A percentile compares a stretch with the other conserved stretches of the same genome.
phyloP scores from a whole-genome alignment of 306 rosid genomes.

The Dalbergia oliveri region DNA sequence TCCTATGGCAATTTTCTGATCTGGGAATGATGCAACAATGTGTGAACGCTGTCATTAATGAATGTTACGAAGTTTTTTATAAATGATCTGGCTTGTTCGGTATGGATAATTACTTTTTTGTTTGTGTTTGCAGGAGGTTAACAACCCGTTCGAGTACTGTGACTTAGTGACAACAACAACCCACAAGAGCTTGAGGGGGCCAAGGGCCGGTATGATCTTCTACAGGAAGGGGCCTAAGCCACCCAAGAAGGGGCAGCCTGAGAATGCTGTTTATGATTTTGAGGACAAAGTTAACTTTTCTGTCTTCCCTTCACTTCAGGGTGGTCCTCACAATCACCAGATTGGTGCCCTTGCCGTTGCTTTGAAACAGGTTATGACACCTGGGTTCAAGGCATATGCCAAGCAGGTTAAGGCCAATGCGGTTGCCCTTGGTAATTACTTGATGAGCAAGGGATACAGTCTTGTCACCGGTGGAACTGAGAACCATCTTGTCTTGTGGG shows the following conservation, averaged over 20 bases:
- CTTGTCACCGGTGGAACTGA: slow-evolving; percentile 96
- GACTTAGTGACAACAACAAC: slow-evolving; percentile 96
- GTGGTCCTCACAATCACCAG: slow-evolving; percentile 99
- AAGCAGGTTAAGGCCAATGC: slow-evolving; percentile 98
- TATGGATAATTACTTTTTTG: not conserved
- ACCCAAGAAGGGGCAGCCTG: slow-evolving; percentile 93
- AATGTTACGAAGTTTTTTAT: not conserved
- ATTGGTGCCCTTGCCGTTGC: slow-evolving; percentile 98
- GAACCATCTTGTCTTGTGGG: slow-evolving; percentile 98
- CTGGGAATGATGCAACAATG: not conserved
- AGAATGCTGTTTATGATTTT: slow-evolving; percentile 80
- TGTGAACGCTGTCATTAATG: not conserved
- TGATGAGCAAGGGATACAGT: slow-evolving; percentile 86
- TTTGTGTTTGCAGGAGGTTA: slow-evolving; percentile 67
- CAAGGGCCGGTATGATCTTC: slow-evolving; percentile 97
- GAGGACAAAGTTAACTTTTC: slow-evolving; percentile 97
- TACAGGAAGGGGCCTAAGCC: slow-evolving; percentile 96
- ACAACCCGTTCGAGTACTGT: slow-evolving; percentile 87
- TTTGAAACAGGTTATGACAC: slow-evolving; percentile 79
- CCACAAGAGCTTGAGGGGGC: slow-evolving; percentile 97
- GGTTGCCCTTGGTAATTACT: slow-evolving; percentile 85
- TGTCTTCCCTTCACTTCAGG: slow-evolving; percentile 97
- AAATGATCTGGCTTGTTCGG: not conserved
- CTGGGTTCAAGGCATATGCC: slow-evolving; percentile 88
- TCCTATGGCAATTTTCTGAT: not conserved